phyloP scores from a whole-genome alignment of 139 green algal genomes.

The Dunaliella primolecta region DNA sequence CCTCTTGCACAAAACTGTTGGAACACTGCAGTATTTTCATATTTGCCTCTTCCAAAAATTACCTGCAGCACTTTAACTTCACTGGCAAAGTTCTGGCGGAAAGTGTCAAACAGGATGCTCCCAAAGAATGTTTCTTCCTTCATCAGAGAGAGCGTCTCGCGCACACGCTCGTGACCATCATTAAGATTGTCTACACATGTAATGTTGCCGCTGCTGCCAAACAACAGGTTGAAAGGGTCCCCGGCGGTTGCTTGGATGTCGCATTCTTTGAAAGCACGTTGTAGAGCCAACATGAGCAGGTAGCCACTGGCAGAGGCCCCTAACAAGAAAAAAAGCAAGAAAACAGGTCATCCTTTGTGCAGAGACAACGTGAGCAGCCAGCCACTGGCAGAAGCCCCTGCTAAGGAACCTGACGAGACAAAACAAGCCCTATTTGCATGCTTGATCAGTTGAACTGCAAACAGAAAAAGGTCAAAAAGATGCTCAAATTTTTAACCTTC shows the following conservation, averaged over 20 bases:
- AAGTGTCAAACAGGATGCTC: constrained; percentile 24
- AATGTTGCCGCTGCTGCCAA: not conserved
- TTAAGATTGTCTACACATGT: constrained; percentile 31
- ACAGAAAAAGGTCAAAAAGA: too few species aligned
- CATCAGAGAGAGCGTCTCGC: not conserved
- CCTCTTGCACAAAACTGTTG: too few species aligned
- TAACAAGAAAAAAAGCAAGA: too few species aligned
- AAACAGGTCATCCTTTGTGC: too few species aligned
- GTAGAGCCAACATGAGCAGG: not conserved
- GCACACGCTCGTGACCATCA: constrained; percentile 23
- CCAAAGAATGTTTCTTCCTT: constrained; percentile 26
- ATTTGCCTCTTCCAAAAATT: too few species aligned
- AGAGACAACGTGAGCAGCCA: too few species aligned
- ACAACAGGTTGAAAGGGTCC: constrained; percentile 19
- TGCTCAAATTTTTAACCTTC: too few species aligned
- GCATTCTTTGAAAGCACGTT: constrained; percentile 3
- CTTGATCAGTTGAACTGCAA: too few species aligned
- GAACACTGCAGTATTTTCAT: too few species aligned
- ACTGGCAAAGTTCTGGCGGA: constrained; percentile 17
- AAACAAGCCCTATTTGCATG: too few species aligned
- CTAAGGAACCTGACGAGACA: too few species aligned
- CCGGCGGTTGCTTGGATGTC: constrained; percentile 3
- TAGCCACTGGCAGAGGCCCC: constrained; percentile 16
- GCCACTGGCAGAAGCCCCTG: too few species aligned
- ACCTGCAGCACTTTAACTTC: not conserved